Evolutionary conservation across 768 basidiomycete species (phyloP).

Genomic region (Trametes cubensis): DNA sequence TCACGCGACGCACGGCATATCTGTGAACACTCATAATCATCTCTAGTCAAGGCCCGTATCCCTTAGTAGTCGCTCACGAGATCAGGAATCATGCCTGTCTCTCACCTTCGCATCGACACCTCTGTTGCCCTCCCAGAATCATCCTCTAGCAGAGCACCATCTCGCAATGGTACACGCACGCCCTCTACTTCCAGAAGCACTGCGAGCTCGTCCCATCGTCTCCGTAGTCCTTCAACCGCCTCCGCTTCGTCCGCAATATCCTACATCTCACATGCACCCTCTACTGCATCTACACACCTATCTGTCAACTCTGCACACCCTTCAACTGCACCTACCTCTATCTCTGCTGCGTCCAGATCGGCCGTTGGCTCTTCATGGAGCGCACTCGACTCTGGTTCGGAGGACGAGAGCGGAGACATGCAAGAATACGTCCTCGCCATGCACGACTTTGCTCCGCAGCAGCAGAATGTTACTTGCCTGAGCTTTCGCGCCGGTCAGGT

Average conservation of each 20-base stretch:
- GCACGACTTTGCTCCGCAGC: constrained; percentile 84
- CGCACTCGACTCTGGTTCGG: constrained; percentile 21
- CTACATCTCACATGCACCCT: constrained; percentile 26
- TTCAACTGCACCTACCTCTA: constrained; percentile 7
- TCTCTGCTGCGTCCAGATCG: constrained; percentile 10
- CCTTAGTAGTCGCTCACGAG: background rate
- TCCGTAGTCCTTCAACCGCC: constrained; percentile 31
- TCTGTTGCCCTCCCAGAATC: constrained; percentile 29
- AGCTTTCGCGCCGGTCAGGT: constrained; percentile 89
- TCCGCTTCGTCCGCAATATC: constrained; percentile 32
- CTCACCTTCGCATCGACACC: constrained; percentile 39
- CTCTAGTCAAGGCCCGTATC: background rate
- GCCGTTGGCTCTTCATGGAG: constrained; percentile 16
- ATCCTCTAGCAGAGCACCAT: constrained; percentile 26
- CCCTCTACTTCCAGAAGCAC: constrained; percentile 23
- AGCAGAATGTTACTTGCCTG: constrained; percentile 77
- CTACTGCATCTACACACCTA: constrained; percentile 15
- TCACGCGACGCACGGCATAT: background rate
- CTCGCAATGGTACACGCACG: constrained; percentile 12
- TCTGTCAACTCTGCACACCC: constrained; percentile 15
- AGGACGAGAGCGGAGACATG: constrained; percentile 20
- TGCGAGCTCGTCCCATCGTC: constrained; percentile 30
- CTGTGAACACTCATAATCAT: background rate
- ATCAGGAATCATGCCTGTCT: constrained; percentile 28
- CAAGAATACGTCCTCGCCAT: constrained; percentile 86